Evolutionary conservation across 257 asterid genomes (phyloP), one percentile per base, ranked within the genome.

Genomic region (Sherardia arvensis): DNA sequence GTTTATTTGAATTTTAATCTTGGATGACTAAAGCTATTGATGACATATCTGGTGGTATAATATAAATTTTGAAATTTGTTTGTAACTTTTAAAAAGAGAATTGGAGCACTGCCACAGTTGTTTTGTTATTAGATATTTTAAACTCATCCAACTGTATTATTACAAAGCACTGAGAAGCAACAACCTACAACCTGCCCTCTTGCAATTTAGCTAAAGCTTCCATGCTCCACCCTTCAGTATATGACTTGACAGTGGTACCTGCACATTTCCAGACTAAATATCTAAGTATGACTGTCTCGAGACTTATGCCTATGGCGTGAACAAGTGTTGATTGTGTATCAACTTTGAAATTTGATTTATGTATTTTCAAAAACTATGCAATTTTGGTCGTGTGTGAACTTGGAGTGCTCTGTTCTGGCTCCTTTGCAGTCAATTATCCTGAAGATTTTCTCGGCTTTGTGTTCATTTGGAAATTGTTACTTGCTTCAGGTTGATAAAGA

Each of bases 401-500:
- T 30, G 27, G 7, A 12, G 5, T 32, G 15, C 10, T 59, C 20
- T 62, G 53, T 26, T 11, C 53, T 26, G 25, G 25, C 26, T 43
- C 38, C 55, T 25, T 11, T 4, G 5, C 10, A 30, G 20, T 69
- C 14, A 36, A 22, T 28, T 17, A 12, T 3, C 14, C 21, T 6
- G 28, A 1, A 33, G 38, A n/a, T 18, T 17, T 32, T n/a, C 54
- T 23, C 20, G 34, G 62, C 34, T 33, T 26, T 59, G 21, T 26
- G 20, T 5, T 9, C 38, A 58, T 69, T 68, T 65, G 65, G 65
- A 66, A 45, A 64, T 59, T 38, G 5, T 56, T 64, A 51, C 32
- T 36, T 54, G 69, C 59, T 69, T 66, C 67, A 92, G 99, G 97
- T 93, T 71, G 99, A 93, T 73, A 93, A 85, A 76, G 99, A 89